phyloP scores from a whole-genome alignment of 345 rosid species.

The Syzygium aromaticum region DNA sequence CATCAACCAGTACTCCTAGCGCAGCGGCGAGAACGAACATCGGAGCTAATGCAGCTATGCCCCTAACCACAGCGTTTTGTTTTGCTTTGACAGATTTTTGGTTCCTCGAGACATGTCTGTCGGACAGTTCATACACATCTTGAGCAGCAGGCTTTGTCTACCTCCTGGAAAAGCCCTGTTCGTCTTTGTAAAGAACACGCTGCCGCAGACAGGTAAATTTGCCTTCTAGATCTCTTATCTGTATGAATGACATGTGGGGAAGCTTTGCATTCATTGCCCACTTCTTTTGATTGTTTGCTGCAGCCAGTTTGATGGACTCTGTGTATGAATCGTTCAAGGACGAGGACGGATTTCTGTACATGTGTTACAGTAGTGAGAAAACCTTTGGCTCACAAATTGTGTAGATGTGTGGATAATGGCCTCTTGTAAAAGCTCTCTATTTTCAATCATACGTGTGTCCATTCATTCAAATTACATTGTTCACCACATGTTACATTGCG shows the following conservation, averaged over 20 bases:
- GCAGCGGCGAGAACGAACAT: background rate
- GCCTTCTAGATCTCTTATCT: background rate
- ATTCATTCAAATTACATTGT: background rate
- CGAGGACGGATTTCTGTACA: conserved; percentile 79
- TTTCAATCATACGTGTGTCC: background rate
- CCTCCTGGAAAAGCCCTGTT: conserved; percentile 69
- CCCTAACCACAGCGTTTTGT: background rate
- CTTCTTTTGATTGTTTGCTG: background rate
- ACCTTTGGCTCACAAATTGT: conserved; percentile 37
- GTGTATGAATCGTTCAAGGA: conserved; percentile 71
- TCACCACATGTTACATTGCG: background rate
- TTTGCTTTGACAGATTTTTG: conserved; percentile 38
- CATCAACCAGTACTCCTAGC: background rate
- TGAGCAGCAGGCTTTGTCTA: conserved; percentile 56
- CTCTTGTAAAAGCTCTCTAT: background rate
- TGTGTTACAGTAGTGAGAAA: conserved; percentile 86
- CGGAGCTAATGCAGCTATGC: background rate
- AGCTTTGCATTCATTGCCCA: background rate
- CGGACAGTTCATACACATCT: conserved; percentile 75
- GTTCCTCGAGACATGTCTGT: conserved; percentile 88
- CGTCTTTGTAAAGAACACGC: conserved; percentile 69
- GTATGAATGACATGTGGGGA: background rate
- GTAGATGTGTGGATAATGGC: background rate
- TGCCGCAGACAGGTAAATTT: conserved; percentile 63
- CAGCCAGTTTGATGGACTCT: conserved; percentile 64